Evolutionary conservation across 371 early-diverging fungal species (phyloP).

Genomic region (Nematocida homosporus): DNA sequence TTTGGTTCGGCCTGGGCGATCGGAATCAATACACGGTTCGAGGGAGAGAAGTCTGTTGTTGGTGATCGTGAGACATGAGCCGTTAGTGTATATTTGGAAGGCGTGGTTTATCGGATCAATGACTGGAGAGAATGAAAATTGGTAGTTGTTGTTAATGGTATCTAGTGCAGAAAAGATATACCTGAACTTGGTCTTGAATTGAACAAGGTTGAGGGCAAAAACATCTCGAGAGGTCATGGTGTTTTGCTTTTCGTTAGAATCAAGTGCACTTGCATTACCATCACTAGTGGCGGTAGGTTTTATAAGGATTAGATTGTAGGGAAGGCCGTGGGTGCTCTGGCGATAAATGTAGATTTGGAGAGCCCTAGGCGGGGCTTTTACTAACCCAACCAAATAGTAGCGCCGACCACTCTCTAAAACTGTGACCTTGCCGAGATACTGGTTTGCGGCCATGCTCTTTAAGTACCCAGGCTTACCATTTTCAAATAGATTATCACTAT

Average conservation of each 20-base stretch:
- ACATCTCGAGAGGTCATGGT: neutral
- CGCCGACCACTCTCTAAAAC: no score
- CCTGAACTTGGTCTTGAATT: neutral
- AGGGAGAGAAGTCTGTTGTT: neutral
- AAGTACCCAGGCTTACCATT: constrained; percentile 34
- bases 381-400: no score
- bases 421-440: neutral
- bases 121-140: constrained; percentile 18
- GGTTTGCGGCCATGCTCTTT: constrained; percentile 13
- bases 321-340: neutral
- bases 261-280: no score
- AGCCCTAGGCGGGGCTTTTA: constrained; percentile 6
- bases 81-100: constrained; percentile 46
- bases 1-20: neutral
- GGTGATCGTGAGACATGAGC: constrained; percentile 6
- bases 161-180: no score
- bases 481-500: no score
- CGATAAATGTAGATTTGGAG: neutral
- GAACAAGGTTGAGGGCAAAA: neutral
- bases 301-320: constrained; percentile 19
- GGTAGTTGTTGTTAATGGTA: neutral
- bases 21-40: constrained; percentile 8
- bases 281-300: no score
- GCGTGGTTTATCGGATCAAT: neutral
- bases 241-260: neutral